Percentiles rank a stretch among this genome's conserved stretches.
Evolutionary conservation across 2,329 filamentous ascomycete genomes (phyloP).

Genomic region (Aspergillus viridinutans): DNA sequence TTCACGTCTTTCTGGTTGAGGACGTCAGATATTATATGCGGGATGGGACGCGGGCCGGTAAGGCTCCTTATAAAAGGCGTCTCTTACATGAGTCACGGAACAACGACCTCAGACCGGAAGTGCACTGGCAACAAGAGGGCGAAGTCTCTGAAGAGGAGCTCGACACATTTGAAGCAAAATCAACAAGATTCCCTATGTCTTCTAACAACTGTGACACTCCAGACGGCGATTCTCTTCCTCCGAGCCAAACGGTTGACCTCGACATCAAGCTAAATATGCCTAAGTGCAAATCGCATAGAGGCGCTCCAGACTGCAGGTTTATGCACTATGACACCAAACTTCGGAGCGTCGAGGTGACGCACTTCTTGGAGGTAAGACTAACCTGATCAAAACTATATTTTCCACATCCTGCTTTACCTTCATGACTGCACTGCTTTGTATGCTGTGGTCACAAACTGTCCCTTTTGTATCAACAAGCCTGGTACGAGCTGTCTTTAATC

Average conservation of each 20-base stretch:
- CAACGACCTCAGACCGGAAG: background rate
- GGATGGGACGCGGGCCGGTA: background rate
- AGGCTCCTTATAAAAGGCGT: background rate
- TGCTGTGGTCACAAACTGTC: background rate
- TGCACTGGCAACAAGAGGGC: background rate
- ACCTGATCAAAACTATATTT: background rate
- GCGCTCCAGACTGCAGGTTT: slow-evolving; percentile 1
- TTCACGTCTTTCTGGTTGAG: background rate
- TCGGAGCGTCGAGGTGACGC: slow-evolving; percentile 8
- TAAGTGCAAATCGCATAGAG: slow-evolving; percentile 6
- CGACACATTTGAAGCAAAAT: background rate
- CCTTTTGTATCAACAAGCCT: background rate
- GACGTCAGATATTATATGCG: background rate
- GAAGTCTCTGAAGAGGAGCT: background rate
- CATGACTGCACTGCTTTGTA: too few species aligned
- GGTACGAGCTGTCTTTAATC: background rate
- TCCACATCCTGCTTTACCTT: too few species aligned
- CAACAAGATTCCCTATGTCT: background rate
- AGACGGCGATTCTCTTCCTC: background rate
- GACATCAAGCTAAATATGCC: slow-evolving; percentile 9
- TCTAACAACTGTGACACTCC: background rate
- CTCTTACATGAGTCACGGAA: background rate
- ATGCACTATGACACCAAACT: slow-evolving; percentile 14
- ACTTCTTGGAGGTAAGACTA: slow-evolving; percentile 13
- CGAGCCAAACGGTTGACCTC: background rate